These are phyloP conservation scores for Haemoproteus tartakovskyi DNA, from an alignment of 169 alveolate species.

Conservation along the genomic window DNA sequence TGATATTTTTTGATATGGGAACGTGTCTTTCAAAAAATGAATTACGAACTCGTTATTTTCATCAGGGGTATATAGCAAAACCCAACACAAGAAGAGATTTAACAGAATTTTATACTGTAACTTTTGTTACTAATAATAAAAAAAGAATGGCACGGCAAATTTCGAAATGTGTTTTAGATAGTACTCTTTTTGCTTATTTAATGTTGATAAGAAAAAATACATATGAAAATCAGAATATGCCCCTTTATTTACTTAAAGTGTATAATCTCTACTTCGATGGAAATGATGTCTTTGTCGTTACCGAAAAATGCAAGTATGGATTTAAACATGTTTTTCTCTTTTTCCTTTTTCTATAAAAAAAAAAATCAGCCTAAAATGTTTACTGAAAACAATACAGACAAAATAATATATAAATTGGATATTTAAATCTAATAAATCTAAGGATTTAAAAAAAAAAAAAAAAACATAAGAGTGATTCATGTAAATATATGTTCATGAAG, in stretches of 20 bases:
- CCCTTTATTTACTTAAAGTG: slow-evolving; percentile 19
- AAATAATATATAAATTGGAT: too few species aligned
- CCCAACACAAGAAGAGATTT: background rate
- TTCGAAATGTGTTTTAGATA: background rate
- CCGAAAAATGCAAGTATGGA: slow-evolving; percentile 38
- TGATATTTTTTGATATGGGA: slow-evolving; percentile 5
- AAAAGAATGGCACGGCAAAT: slow-evolving; percentile 10
- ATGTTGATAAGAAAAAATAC: slow-evolving; percentile 7
- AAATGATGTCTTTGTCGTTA: slow-evolving; percentile 14
- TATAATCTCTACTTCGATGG: slow-evolving; percentile 29
- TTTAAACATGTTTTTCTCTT: background rate
- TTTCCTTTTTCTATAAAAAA: too few species aligned
- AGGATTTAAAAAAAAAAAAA: background rate
- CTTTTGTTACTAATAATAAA: slow-evolving; percentile 12
- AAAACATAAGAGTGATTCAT: background rate
- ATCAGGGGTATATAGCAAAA: slow-evolving; percentile 24
- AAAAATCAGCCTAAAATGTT: too few species aligned
- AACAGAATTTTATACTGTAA: slow-evolving; percentile 1
- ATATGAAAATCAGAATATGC: background rate
- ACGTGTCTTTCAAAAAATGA: slow-evolving; percentile 13
- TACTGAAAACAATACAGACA: too few species aligned
- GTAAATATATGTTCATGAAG: background rate
- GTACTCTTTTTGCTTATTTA: slow-evolving; percentile 7
- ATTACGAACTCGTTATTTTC: slow-evolving; percentile 19
- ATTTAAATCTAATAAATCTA: too few species aligned